phyloP scores from a whole-genome alignment of 495 filamentous ascomycete genomes.

The Xylaria castorea region DNA sequence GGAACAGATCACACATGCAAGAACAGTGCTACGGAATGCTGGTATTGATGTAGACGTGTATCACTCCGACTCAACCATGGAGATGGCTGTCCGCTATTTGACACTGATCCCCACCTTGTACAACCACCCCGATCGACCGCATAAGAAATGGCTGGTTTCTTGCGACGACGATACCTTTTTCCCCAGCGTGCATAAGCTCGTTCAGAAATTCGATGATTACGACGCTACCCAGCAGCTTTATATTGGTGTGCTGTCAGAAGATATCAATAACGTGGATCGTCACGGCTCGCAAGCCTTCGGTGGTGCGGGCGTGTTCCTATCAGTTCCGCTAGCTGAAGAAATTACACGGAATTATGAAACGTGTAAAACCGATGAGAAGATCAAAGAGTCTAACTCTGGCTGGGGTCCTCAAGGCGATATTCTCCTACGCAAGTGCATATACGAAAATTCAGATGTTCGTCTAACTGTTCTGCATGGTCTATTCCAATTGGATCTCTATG shows the following conservation, averaged over 20 bases:
- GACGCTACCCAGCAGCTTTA: slow-evolving; percentile 65
- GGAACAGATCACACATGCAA: slow-evolving; percentile 50
- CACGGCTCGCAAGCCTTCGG: slow-evolving; percentile 76
- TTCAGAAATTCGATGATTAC: slow-evolving; percentile 55
- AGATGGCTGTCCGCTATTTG: slow-evolving; percentile 63
- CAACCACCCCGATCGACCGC: slow-evolving; percentile 54
- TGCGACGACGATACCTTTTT: slow-evolving; percentile 82
- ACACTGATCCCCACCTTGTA: slow-evolving; percentile 62
- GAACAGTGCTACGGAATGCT: slow-evolving; percentile 49
- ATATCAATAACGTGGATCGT: slow-evolving; percentile 69
- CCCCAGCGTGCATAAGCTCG: slow-evolving; percentile 67
- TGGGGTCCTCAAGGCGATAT: slow-evolving; percentile 68
- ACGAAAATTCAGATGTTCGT: slow-evolving; percentile 65
- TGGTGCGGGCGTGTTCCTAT: slow-evolving; percentile 75
- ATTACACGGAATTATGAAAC: slow-evolving; percentile 64
- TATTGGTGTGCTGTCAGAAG: slow-evolving; percentile 73
- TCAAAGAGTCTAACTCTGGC: slow-evolving; percentile 59
- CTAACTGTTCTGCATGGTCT: slow-evolving; percentile 67
- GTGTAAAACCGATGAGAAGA: slow-evolving; percentile 59
- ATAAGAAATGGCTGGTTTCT: slow-evolving; percentile 70
- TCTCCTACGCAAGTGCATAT: slow-evolving; percentile 70
- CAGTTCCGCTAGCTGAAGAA: slow-evolving; percentile 64
- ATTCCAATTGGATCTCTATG: slow-evolving; percentile 71
- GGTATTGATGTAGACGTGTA: slow-evolving; percentile 69
- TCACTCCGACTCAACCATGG: slow-evolving; percentile 64